phyloP scores from a whole-genome alignment of 179 eudicot species.

The Pouteria campechiana region DNA sequence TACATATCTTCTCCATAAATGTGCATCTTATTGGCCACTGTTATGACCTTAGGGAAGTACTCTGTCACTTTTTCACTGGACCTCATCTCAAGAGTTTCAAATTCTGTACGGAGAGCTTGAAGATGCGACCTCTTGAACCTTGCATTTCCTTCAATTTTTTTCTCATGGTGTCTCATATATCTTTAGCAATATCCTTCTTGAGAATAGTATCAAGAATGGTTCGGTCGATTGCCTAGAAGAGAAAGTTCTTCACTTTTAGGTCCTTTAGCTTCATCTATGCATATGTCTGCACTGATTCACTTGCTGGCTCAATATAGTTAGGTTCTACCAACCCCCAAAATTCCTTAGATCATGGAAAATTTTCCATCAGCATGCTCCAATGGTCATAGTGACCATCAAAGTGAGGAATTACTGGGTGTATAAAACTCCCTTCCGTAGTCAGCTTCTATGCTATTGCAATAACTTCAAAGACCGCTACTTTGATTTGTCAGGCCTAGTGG shows the following conservation, averaged over 20 bases:
- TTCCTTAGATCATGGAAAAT: conserved; percentile 6
- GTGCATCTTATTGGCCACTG: conserved; percentile 5
- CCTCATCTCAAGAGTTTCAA: conserved; percentile 7
- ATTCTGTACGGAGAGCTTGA: not conserved
- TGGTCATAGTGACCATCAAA: conserved; percentile 16
- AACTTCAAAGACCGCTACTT: too few species aligned
- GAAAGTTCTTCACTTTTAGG: conserved; percentile 3
- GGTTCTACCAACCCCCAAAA: conserved; percentile 7
- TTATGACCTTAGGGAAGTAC: conserved; percentile 6
- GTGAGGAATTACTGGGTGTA: too few species aligned
- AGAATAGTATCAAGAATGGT: conserved; percentile 4
- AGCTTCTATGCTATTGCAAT: too few species aligned
- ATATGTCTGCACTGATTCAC: not conserved
- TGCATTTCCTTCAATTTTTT: not conserved
- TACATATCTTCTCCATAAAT: conserved; percentile 9
- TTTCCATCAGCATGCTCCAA: conserved; percentile 18
- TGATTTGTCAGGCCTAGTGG: too few species aligned
- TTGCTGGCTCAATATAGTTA: conserved; percentile 1
- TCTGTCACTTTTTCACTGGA: not conserved
- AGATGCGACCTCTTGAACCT: conserved; percentile 1
- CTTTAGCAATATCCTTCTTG: conserved; percentile 2
- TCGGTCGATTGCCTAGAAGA: conserved; percentile 6
- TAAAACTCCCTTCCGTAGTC: too few species aligned
- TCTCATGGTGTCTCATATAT: conserved; percentile 1
- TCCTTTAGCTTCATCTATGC: conserved; percentile 1